Conservation (phyloP, 1,139 yeast species). For the Suhomyces guaymorum region DNA sequence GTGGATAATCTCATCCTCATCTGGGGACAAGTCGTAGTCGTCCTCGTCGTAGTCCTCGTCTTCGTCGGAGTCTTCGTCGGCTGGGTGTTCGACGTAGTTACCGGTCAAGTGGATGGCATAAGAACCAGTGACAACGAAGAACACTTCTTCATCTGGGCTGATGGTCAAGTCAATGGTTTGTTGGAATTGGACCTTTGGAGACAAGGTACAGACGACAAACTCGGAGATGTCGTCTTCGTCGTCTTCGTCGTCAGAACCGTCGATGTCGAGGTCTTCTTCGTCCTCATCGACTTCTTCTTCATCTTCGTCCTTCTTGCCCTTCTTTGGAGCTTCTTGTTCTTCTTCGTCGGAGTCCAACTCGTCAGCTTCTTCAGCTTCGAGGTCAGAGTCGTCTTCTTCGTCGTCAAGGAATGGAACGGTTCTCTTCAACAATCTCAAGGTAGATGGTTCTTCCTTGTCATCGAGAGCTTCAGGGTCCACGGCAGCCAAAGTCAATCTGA, state of each 20-base stretch:
- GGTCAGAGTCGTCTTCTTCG: conserved; percentile 44
- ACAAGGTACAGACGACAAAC: conserved; percentile 82
- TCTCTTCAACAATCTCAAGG: conserved; percentile 83
- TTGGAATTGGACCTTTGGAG: conserved; percentile 84
- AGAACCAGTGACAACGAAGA: conserved; percentile 93
- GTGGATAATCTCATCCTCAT: conserved; percentile 75
- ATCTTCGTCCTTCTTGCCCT: conserved; percentile 28
- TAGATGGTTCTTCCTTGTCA: conserved; percentile 82
- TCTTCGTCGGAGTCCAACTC: conserved; percentile 55
- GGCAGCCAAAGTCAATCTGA: conserved; percentile 93
- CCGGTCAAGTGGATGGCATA: conserved; percentile 91
- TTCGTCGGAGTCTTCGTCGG: conserved; percentile 63
- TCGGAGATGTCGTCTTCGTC: conserved; percentile 68
- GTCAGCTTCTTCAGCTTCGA: conserved; percentile 49
- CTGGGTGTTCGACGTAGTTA: conserved; percentile 94
- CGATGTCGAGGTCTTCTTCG: conserved; percentile 53
- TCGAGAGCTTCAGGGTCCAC: conserved; percentile 83
- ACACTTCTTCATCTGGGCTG: conserved; percentile 90
- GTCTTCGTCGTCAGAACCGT: conserved; percentile 58
- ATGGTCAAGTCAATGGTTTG: conserved; percentile 89
- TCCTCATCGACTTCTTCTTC: conserved; percentile 44
- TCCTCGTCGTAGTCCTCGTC: conserved; percentile 55
- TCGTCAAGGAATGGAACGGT: conserved; percentile 55
- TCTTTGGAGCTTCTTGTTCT: conserved; percentile 43
- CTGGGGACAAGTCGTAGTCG: conserved; percentile 87